phyloP scores from a whole-genome alignment of 2,329 filamentous ascomycete species.

The Hymenoscyphus albidus region DNA sequence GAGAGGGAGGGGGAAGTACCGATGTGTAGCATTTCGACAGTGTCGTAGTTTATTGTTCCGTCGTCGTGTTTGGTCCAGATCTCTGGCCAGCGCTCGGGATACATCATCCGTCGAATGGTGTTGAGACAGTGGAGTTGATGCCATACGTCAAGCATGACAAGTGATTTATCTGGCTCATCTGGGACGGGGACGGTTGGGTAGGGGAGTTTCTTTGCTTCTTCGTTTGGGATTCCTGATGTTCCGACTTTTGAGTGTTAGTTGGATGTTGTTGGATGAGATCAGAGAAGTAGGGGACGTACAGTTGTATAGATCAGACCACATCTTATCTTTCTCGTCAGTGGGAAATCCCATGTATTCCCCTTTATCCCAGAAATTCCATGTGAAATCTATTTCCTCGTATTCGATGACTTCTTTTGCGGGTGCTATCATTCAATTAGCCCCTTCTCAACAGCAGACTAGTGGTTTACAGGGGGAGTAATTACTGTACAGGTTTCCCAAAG shows the following conservation, averaged over 20 bases:
- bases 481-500: not conserved
- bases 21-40: not conserved
- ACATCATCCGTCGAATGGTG: slow-evolving; percentile 1
- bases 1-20: not conserved
- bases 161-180: not conserved
- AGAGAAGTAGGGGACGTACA: not conserved
- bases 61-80: not conserved
- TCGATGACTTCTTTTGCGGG: not conserved
- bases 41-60: not conserved
- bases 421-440: not conserved
- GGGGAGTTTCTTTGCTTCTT: not conserved
- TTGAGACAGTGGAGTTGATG: slow-evolving; percentile 5
- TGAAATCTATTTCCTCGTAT: not conserved
- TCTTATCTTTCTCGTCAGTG: not conserved
- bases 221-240: not conserved
- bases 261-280: not conserved
- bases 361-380: slow-evolving; percentile 5
- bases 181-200: slow-evolving; percentile 1
- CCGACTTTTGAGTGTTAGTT: not conserved
- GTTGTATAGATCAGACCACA: slow-evolving; percentile 4
- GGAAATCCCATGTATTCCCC: not conserved
- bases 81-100: not conserved
- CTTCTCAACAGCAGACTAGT: not conserved
- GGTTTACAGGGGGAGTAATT: not conserved
- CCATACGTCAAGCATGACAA: not conserved